Conservation (phyloP, 345 rosid species). For the Syzygium jambos region DNA sequence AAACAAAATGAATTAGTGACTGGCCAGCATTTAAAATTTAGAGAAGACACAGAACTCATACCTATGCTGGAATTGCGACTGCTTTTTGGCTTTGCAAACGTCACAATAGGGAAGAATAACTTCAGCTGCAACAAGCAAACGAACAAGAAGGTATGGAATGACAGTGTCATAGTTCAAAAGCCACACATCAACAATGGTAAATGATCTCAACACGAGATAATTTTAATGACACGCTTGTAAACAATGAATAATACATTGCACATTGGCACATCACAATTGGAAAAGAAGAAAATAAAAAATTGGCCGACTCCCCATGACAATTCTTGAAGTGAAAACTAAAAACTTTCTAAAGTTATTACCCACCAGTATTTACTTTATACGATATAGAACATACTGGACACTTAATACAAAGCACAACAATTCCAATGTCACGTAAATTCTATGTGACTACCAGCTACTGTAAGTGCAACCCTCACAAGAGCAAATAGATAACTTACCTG, state of each 20-base stretch:
- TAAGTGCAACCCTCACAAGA: not conserved
- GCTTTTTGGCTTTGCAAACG: constrained; percentile 96
- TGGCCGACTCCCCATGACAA: not conserved
- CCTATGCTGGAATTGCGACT: constrained; percentile 99
- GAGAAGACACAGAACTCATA: constrained; percentile 12
- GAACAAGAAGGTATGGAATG: not conserved
- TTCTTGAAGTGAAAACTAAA: not conserved
- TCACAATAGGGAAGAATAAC: constrained; percentile 81
- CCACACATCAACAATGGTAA: not conserved
- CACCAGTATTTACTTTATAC: not conserved
- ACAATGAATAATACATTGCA: not conserved
- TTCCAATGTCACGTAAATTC: not conserved
- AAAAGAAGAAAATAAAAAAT: not conserved
- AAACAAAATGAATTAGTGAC: not conserved
- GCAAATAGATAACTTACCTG: constrained; percentile 44
- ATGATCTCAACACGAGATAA: not conserved
- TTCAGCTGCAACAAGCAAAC: constrained; percentile 49
- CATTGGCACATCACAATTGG: not conserved
- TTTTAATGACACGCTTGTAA: not conserved
- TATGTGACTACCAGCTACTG: not conserved
- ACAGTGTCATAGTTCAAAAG: not conserved
- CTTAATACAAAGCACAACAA: not conserved
- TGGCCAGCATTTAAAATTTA: not conserved
- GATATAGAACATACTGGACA: not conserved
- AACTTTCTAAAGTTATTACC: not conserved